phyloP scores from a whole-genome alignment of 1,284 basidiomycete species.

The Ceratobasidium sp. region DNA sequence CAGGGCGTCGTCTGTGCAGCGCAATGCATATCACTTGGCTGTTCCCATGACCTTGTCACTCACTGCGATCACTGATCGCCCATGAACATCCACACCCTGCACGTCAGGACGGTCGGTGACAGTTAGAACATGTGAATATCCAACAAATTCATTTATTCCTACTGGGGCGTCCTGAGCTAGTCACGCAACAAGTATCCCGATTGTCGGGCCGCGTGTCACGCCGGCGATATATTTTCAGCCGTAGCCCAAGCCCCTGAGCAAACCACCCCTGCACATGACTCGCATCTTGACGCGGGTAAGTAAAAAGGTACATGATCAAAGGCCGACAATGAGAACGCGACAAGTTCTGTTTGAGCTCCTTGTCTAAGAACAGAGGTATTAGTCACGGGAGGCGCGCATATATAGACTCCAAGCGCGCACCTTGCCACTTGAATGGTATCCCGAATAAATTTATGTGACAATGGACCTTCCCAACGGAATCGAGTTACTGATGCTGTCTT shows the following conservation, averaged over 20 bases:
- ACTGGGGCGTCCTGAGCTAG: no score
- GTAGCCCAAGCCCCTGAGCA: constrained; percentile 6
- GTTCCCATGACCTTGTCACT: constrained; percentile 6
- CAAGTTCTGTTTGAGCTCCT: background rate
- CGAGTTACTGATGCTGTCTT: constrained; percentile 1
- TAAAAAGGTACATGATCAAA: constrained; percentile 9
- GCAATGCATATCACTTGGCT: background rate
- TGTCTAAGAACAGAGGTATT: background rate
- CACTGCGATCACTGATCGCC: background rate
- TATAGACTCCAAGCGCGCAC: background rate
- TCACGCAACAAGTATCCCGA: constrained; percentile 1
- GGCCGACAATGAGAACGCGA: constrained; percentile 6
- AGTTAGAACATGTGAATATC: constrained; percentile 22
- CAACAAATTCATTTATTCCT: background rate
- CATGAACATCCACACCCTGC: constrained; percentile 16
- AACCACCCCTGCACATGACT: constrained; percentile 27
- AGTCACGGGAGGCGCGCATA: no score
- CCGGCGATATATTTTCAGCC: constrained; percentile 12
- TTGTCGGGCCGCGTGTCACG: constrained; percentile 7
- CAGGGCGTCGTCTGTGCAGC: background rate
- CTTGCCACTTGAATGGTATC: constrained; percentile 2
- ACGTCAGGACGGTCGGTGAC: constrained; percentile 9
- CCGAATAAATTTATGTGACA: constrained; percentile 7
- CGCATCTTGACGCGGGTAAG: background rate
- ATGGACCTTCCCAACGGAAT: constrained; percentile 12